Evolutionary conservation across 2,329 filamentous ascomycete species (phyloP), one percentile per base, ranked within the genome.

Genomic region (Aureobasidium vineae): DNA sequence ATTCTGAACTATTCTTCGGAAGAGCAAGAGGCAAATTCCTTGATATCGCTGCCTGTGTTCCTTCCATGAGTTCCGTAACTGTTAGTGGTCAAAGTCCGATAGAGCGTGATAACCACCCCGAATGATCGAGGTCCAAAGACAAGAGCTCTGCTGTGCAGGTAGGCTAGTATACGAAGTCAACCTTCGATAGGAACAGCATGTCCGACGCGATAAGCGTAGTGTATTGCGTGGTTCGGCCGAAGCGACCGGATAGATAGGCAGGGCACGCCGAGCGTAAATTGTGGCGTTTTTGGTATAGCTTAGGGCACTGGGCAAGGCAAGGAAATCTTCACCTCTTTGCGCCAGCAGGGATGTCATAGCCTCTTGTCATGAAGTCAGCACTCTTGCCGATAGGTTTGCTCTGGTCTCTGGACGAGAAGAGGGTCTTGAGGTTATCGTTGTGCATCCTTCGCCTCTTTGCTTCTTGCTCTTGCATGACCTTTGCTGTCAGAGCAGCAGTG

Each of bases 401-500:
- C 60, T 74, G 71, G 50, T 78, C 76, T 23, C 75, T 74, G 13
- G 75, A 76, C 2, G 76, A 79, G 70, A 82, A 83, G 53, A 83
- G 69, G 64, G 79, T 81, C 67, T 78, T 79, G n/a, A 83, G 74
- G 60, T 81, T 82, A 16, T 80, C 77, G 68, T 81, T 82, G 3
- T 84, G 87, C 71, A 92, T 73, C 74, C 90, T 96, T 70, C 88
- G 82, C 79, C 94, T 97, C 70, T 92, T 92, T 73, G 90, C 87
- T 60, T 94, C 90, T 75, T 97, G 91, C 73, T 98, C 94, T 28
- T 90, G 89, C 31, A 98, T 77, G 0, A 99, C 93, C 71, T 88
- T 92, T 0, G 90, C 90, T 0, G 94, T 96, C 50, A 99, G 79
- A 3, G 88, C 90, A 0, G 94, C 93, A 0, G 95, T 95, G 65